Base-by-base conservation (phyloP, 2,329 filamentous ascomycete genomes). In the Balansia obtecta region DNA sequence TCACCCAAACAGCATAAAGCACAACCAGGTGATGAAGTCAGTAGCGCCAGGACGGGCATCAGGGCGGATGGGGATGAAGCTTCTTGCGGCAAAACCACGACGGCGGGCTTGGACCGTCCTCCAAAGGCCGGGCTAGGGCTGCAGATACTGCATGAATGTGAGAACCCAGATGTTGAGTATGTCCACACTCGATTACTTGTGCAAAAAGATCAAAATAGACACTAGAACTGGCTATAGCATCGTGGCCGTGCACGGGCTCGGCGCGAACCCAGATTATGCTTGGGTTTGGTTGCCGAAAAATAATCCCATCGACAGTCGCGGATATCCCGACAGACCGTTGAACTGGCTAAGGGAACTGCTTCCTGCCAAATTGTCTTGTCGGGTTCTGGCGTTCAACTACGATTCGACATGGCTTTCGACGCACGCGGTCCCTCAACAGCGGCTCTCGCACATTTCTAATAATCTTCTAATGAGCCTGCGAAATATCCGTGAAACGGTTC, bases 231-330 rank as follows among this genome's bases (percentile, higher is more conserved):
- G 13, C 33, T 34, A 13, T 50, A 53, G 51, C 34, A 50, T 50
- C 44, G 48, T 53, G 6, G 52, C 50, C 37, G 46, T 53, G 11
- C 46, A 53, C 45, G 46, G 52, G 11, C 52, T 53, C 6, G 49
- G 46, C 20, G 52, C 52, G 15, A 53, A 53, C 45, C 52, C 46
- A 20, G 49, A 51, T 41, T 53, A 49, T 37, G 52, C 52, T 9
- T 53, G 49, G 49, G 43, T 51, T 27, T 53, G 52, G 52, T 43
- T 49, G 27, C 52, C 46, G 12, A 53, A 52, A 33, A 49, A 53
- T 46, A 53, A 53, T 39, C 52, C 52, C 15, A 20, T 30, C 4
- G n/a, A 40, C n/a, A 22, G 43, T 27, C n/a, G 18, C 38, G 46
- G 30, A 22, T 50, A 53, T 51, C 52, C 50, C 18, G 22, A 49